A percentile compares a stretch with the other conserved stretches of the same genome.
Conservation (phyloP, 2,329 filamentous ascomycete genomes). For the Thyridium curvatum region DNA sequence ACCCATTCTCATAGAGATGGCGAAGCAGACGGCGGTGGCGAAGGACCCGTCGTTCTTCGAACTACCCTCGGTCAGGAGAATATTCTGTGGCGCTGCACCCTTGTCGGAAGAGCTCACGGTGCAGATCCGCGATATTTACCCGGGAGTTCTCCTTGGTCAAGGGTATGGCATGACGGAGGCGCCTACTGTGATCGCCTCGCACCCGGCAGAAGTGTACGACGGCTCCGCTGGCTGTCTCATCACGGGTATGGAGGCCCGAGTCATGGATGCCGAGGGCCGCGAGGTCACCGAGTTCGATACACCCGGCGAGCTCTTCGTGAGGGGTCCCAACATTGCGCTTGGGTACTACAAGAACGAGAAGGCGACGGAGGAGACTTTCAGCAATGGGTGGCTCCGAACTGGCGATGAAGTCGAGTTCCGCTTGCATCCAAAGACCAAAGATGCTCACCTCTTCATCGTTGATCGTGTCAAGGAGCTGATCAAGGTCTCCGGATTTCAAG, state of each 20-base stretch:
- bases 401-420: conserved; percentile 31
- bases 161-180: conserved; percentile 58
- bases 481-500: conserved; percentile 38
- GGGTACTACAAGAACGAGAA: conserved; percentile 51
- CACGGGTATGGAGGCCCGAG: conserved; percentile 31
- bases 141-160: conserved; percentile 33
- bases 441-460: conserved; percentile 33
- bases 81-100: conserved; percentile 49
- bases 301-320: conserved; percentile 46
- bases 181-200: conserved; percentile 45
- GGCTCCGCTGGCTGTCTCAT: no score
- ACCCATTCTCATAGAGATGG: conserved; percentile 51
- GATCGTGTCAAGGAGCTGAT: conserved; percentile 10
- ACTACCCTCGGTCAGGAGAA: conserved; percentile 38
- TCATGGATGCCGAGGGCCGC: conserved; percentile 45
- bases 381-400: conserved; percentile 52
- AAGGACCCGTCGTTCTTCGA: conserved; percentile 32
- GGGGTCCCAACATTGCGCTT: conserved; percentile 50
- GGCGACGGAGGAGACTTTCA: conserved; percentile 42
- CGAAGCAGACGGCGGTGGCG: conserved; percentile 46
- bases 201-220: conserved; percentile 11
- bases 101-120: conserved; percentile 38
- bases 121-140: no score
- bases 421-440: conserved; percentile 41
- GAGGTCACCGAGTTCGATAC: conserved; percentile 37